phyloP scores from a whole-genome alignment of 768 basidiomycete species.

The Hirschioporus abietinus region DNA sequence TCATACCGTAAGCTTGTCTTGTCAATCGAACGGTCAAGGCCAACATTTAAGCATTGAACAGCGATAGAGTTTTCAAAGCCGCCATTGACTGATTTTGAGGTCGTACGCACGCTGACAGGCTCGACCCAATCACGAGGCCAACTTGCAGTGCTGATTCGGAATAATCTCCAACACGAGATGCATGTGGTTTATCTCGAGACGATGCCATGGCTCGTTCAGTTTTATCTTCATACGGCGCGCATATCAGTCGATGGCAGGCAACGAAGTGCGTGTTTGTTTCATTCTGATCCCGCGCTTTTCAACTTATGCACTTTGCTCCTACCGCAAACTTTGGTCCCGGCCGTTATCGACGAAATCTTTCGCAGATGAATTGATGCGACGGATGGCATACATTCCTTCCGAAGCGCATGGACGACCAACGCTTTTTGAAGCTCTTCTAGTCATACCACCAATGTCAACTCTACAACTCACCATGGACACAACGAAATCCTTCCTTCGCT shows the following conservation, averaged over 20 bases:
- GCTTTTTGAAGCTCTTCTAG: constrained; percentile 65
- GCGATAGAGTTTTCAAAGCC: constrained; percentile 31
- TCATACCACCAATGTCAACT: constrained; percentile 62
- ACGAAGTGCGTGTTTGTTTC: constrained; percentile 34
- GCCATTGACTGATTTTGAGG: constrained; percentile 47
- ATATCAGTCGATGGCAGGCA: constrained; percentile 40
- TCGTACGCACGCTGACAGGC: constrained; percentile 68
- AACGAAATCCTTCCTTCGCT: constrained; percentile 80
- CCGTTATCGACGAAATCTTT: neutral
- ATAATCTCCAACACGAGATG: constrained; percentile 42
- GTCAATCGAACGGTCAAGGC: constrained; percentile 4
- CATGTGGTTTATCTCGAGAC: constrained; percentile 77
- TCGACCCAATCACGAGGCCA: constrained; percentile 71
- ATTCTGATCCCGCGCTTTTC: neutral
- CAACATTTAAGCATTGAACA: constrained; percentile 15
- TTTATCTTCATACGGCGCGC: constrained; percentile 76
- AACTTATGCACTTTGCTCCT: constrained; percentile 7
- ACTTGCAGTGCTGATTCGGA: constrained; percentile 62
- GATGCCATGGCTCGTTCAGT: constrained; percentile 89
- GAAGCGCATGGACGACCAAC: constrained; percentile 70
- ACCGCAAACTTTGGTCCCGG: constrained; percentile 2
- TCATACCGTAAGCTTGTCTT: constrained; percentile 45
- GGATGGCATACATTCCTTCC: constrained; percentile 63
- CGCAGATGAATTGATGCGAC: constrained; percentile 57
- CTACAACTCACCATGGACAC: constrained; percentile 68